Evolutionary conservation across 345 rosid species (phyloP), one percentile per base, ranked within the genome.

Genomic region (Brassica incana): DNA sequence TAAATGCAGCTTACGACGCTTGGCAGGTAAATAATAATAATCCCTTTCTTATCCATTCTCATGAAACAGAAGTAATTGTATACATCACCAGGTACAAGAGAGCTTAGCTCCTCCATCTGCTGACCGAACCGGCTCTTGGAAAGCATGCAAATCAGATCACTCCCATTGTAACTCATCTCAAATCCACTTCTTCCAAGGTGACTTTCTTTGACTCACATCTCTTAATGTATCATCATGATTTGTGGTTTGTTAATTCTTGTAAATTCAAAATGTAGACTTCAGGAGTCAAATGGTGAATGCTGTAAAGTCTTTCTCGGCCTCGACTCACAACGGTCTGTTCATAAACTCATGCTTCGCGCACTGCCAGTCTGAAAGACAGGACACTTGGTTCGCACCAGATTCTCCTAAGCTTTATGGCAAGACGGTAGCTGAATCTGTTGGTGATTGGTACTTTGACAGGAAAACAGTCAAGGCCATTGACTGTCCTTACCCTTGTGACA

Each of bases 321-420:
- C 91, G 4, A 74, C 66, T 59, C 82, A 84, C 63, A 90, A 89
- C 60, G 99, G 99, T 23, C 40, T 91, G 59, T 95, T 93, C 84
- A 87, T 93, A 79, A 95, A 95, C 79, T 95, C 98, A 11, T 95
- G 97, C 69, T 95, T 93, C 36, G 92, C 98, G 3, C 99, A 95
- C 73, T 92, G 98, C 86, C 98, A 95, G 70, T 83, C 96, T 0
- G 97, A 92, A 84, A 85, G 85, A 72, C 97, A 91, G 29, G 98
- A 91, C 65, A 90, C 98, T 14, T 95, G 98, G 99, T 86, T 87
- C 63, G 91, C 90, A n/a, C 80, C 82, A 33, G 86, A 89, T 85
- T 91, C 98, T 83, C 99, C 97, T 18, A 79, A 67, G 15, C 60
- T 92, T 16, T 69, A 76, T 33, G 84, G 85, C 69, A 90, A 86